Evolutionary conservation across 495 filamentous ascomycete genomes (phyloP), one percentile per base, ranked within the genome.

Genomic region (Pseudotulostoma volvatum): DNA sequence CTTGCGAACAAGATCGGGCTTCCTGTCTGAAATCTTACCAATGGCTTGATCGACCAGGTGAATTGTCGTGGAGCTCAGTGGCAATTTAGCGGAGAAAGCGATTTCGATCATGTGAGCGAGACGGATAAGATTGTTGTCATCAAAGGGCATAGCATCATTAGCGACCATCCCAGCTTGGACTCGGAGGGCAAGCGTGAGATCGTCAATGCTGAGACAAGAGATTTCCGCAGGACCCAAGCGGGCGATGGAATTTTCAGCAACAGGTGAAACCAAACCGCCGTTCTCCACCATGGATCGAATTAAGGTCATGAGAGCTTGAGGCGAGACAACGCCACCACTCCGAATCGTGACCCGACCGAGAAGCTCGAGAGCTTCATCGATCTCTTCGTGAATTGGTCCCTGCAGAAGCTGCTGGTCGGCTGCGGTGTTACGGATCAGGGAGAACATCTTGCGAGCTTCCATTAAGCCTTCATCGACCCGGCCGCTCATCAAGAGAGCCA

Each of bases 291-390:
- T 92, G 49, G 74, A 81, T 58, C 73, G 69, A 4, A 84, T 56
- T 30, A 79, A 58, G 39, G 68, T 67, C 64, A 77, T 71, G 44
- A 58, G 67, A 30, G 71, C 67, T 37, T 64, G 56, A 17, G 71
- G 52, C 4, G 71, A 66, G 32, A 71, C 54, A n/a, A 66, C 44
- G 36, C 63, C 54, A 31, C 52, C 57, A 34, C 59, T 60, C 49
- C 63, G 63, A 30, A 63, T 54, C 13, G 50, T 44, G 41, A 73
- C 63, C 9, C 57, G 60, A 34, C 67, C 71, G 37, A 94, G 73
- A 46, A 93, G 79, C 47, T 88, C 79, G 38, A 82, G 66, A 13
- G 76, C 81, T 52, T 95, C 88, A 47, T 93, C 88, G 35, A 93
- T 79, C 57, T 86, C 77, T 45, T 88, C 84, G 19, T 69, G 57